Evolutionary conservation across 345 rosid genomes (phyloP), one percentile per base, ranked within the genome.

Genomic region (Lepidium didymum): DNA sequence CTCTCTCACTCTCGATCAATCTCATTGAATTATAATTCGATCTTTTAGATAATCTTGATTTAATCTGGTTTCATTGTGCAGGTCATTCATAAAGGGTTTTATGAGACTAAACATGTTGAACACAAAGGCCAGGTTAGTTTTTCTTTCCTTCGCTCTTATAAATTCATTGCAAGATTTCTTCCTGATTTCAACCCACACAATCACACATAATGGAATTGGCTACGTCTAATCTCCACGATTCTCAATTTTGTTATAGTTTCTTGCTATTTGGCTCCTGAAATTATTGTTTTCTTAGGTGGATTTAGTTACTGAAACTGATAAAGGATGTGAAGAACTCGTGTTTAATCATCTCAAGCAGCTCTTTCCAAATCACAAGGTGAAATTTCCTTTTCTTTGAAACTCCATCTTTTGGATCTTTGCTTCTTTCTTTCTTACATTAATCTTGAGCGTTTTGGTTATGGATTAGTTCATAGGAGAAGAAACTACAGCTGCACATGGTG

Each of bases 281-380:
- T 41, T 29, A 36, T 6, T 52, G n/a, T 23, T 27, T 19, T 10
- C 21, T 69, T 82, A 94, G 97, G 97, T 91, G 56, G 96, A 91
- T 81, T 80, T 94, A 76, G 96, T 94, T 52, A 94, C 99, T 0
- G 99, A 91, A 78, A 94, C 97, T 72, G 99, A 91, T 64, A 94
- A 94, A 81, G 81, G 92, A 49, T 94, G 99, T 75, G 99, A 94
- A 79, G 92, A 89, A 43, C 86, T 91, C 43, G 83, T 94, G 52
- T 91, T 94, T 83, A 87, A 85, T 73, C 84, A 80, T 74, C 90
- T 94, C 66, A 85, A 84, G 75, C 68, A 79, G 62, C 84, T 65
- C 2, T 85, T 73, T 38, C 97, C 99, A 10, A 40, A 54, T 21
- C 96, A 94, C 78, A 85, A 89, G 91, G 99, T 94, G 21, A 46